Conservation (phyloP, 75 land plant genomes). For the Picea sitchensis region DNA sequence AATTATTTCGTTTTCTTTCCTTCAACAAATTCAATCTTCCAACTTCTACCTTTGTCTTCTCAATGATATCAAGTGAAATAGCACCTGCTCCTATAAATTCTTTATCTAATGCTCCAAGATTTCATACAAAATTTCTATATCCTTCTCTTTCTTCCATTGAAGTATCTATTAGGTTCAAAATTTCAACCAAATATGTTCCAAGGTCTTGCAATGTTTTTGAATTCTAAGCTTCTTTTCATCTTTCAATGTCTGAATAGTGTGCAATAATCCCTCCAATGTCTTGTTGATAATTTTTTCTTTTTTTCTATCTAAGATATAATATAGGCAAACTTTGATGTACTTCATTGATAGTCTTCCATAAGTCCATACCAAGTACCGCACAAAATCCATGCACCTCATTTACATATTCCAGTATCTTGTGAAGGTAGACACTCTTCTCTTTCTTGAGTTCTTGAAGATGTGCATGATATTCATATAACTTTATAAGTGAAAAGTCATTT, state of each 20-base stretch:
- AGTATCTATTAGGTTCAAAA: slow-evolving; percentile 74
- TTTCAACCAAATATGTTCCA: slow-evolving; percentile 47
- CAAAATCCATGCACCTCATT: slow-evolving; percentile 23
- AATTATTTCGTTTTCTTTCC: no score
- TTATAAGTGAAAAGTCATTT: slow-evolving; percentile 58
- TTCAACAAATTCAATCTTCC: no score
- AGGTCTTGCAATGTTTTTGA: slow-evolving; percentile 61
- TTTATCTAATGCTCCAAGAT: slow-evolving; percentile 42
- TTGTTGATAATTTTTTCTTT: slow-evolving; percentile 36
- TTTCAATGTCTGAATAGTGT: slow-evolving; percentile 30
- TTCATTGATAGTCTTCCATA: slow-evolving; percentile 14
- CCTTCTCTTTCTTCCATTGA: slow-evolving; percentile 42
- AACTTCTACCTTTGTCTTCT: slow-evolving; percentile 37
- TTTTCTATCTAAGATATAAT: slow-evolving; percentile 14
- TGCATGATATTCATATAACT: slow-evolving; percentile 55
- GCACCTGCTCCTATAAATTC: slow-evolving; percentile 12
- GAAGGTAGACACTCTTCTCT: slow-evolving; percentile 57
- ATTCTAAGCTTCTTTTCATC: slow-evolving; percentile 39
- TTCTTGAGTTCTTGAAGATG: slow-evolving; percentile 69
- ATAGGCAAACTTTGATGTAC: slow-evolving; percentile 28
- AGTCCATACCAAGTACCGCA: slow-evolving; percentile 17
- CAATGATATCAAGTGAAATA: slow-evolving; percentile 52
- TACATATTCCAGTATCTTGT: slow-evolving; percentile 22
- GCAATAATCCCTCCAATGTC: slow-evolving; percentile 19
- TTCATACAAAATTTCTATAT: slow-evolving; percentile 50